Percentiles rank a stretch among this genome's conserved stretches.
These are phyloP conservation scores for Canavalia ensiformis DNA, from an alignment of 306 rosid genomes.

Conservation along the genomic window DNA sequence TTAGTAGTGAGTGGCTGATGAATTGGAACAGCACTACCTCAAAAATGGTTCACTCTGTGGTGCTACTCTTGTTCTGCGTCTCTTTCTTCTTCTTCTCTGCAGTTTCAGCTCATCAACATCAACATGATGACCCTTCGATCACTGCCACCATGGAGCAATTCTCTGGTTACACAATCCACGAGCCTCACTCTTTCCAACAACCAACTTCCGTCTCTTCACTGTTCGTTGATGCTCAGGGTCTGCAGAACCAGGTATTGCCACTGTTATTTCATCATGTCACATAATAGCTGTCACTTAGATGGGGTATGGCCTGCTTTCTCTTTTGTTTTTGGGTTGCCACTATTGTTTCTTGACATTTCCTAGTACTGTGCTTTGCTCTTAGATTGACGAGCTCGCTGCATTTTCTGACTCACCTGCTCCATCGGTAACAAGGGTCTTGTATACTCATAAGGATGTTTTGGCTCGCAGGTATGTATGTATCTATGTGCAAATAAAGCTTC, in stretches of 20 bases:
- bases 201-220: constrained; percentile 51
- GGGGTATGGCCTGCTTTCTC: background rate
- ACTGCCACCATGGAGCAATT: constrained; percentile 87
- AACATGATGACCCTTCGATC: constrained; percentile 62
- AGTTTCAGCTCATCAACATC: constrained; percentile 53
- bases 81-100: constrained; percentile 46
- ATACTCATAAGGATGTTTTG: constrained; percentile 81
- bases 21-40: background rate
- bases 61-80: constrained; percentile 46
- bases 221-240: constrained; percentile 65
- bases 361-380: constrained; percentile 22
- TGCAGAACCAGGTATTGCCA: constrained; percentile 77
- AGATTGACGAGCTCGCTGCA: constrained; percentile 89
- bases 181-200: constrained; percentile 51
- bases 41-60: constrained; percentile 44
- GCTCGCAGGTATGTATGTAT: constrained; percentile 68
- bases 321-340: background rate
- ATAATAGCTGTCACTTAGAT: background rate
- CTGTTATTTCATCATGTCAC: background rate
- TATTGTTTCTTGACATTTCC: constrained; percentile 39
- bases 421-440: constrained; percentile 90
- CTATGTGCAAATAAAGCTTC: background rate
- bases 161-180: constrained; percentile 82
- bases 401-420: constrained; percentile 91
- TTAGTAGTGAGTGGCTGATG: background rate